phyloP scores from a whole-genome alignment of 305 asterid genomes.

The Fraxinus velutina region DNA sequence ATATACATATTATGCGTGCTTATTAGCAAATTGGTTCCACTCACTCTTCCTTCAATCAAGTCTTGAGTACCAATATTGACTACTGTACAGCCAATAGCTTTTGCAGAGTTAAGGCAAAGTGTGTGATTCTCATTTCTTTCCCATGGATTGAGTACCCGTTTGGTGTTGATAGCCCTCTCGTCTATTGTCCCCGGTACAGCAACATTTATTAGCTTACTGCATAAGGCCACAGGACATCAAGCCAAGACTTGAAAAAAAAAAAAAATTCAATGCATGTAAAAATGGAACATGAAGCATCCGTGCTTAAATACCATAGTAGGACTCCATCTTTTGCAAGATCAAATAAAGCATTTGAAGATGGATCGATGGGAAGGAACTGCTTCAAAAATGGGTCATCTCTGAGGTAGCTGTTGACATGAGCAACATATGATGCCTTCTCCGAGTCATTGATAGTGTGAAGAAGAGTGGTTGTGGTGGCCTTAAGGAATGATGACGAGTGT shows the following conservation, averaged over 20 bases:
- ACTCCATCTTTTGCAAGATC: conserved; percentile 95
- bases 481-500: conserved; percentile 72
- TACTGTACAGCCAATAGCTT: conserved; percentile 97
- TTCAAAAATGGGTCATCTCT: conserved; percentile 90
- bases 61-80: conserved; percentile 95
- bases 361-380: conserved; percentile 92
- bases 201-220: conserved; percentile 95
- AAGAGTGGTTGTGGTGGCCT: conserved; percentile 84
- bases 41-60: conserved; percentile 94
- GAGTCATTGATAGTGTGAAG: conserved; percentile 82
- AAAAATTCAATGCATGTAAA: neutral
- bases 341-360: conserved; percentile 62
- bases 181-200: conserved; percentile 92
- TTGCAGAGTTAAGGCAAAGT: conserved; percentile 94
- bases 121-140: conserved; percentile 88
- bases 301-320: conserved; percentile 68
- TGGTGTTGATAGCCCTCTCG: conserved; percentile 89
- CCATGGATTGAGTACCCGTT: conserved; percentile 92
- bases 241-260: neutral
- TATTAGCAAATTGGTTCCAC: conserved; percentile 32
- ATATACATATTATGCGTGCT: neutral
- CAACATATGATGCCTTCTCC: conserved; percentile 86
- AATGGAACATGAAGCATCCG: conserved; percentile 17
- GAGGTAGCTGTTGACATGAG: conserved; percentile 92
- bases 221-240: neutral